Conservation (phyloP, 148 eudicot species). For the Pouteria glomerata region DNA sequence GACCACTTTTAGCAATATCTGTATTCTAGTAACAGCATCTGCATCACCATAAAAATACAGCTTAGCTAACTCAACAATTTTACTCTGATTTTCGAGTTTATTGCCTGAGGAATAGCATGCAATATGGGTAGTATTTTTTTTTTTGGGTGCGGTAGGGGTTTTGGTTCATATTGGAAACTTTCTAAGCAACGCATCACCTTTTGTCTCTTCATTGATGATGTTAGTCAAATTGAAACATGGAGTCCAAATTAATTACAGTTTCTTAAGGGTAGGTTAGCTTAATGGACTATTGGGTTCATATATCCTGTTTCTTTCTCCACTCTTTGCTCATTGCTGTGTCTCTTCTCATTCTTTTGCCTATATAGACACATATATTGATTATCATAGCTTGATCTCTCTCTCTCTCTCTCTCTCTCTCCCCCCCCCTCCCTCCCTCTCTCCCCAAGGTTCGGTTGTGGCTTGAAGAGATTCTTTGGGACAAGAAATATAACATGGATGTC, state of each 20-base stretch:
- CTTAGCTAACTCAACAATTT: not conserved
- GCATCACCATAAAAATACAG: not conserved
- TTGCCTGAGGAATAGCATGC: not conserved
- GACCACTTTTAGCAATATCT: not conserved
- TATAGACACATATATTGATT: not conserved
- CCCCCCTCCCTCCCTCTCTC: too few species aligned
- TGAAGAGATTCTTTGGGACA: slow-evolving; percentile 97
- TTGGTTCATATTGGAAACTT: not conserved
- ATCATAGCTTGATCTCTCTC: not conserved
- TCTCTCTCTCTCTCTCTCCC: slow-evolving; percentile 8
- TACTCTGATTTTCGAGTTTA: not conserved
- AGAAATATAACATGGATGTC: slow-evolving; percentile 76
- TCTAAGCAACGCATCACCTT: not conserved
- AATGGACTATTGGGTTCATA: not conserved
- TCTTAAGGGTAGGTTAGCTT: not conserved
- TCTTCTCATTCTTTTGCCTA: not conserved
- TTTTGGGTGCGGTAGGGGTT: too few species aligned
- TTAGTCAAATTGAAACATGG: not conserved
- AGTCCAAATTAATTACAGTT: not conserved
- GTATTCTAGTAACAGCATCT: not conserved
- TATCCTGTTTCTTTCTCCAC: not conserved
- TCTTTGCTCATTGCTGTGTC: not conserved
- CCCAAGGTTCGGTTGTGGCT: slow-evolving; percentile 81
- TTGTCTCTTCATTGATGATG: not conserved
- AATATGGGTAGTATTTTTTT: not conserved